Percentiles rank a stretch among this genome's conserved stretches.
Conservation (phyloP, 2,329 filamentous ascomycete species). For the Ambrosiella xylebori region DNA sequence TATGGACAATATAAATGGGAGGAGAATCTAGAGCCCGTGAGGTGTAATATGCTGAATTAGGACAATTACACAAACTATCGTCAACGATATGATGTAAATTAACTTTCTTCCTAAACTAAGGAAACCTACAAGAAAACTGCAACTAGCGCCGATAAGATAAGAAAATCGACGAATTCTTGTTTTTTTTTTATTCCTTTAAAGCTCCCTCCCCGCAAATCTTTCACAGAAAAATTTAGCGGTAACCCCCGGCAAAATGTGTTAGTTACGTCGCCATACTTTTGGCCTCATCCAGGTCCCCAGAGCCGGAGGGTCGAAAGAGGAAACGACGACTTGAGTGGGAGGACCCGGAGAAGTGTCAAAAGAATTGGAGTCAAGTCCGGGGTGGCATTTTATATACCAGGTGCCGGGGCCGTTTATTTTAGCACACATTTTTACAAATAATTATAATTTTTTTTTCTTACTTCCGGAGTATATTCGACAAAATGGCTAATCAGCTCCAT, state of each 20-base stretch:
- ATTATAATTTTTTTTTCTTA: background rate
- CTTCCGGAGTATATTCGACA: constrained; percentile 15
- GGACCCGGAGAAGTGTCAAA: background rate
- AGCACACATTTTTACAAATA: background rate
- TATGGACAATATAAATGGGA: too few relatives aligned
- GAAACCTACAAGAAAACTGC: constrained; percentile 12
- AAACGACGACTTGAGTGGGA: background rate
- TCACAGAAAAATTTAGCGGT: constrained; percentile 13
- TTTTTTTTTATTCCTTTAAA: background rate
- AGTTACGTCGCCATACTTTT: constrained; percentile 6
- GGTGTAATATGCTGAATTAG: too few relatives aligned
- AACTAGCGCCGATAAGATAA: constrained; percentile 13
- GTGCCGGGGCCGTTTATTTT: too few relatives aligned
- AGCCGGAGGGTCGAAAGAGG: background rate
- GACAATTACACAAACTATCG: too few relatives aligned
- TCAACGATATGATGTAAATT: too few relatives aligned
- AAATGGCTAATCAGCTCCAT: constrained; percentile 60
- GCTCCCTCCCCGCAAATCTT: constrained; percentile 6
- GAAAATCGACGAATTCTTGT: background rate
- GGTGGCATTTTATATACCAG: background rate
- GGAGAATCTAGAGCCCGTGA: too few relatives aligned
- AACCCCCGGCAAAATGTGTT: constrained; percentile 5
- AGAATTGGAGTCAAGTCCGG: background rate
- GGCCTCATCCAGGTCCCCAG: background rate
- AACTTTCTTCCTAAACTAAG: too few relatives aligned